These are phyloP conservation scores for Rasamsonia emersonii DNA, from an alignment of 2,329 filamentous ascomycete genomes.

Conservation along the genomic window DNA sequence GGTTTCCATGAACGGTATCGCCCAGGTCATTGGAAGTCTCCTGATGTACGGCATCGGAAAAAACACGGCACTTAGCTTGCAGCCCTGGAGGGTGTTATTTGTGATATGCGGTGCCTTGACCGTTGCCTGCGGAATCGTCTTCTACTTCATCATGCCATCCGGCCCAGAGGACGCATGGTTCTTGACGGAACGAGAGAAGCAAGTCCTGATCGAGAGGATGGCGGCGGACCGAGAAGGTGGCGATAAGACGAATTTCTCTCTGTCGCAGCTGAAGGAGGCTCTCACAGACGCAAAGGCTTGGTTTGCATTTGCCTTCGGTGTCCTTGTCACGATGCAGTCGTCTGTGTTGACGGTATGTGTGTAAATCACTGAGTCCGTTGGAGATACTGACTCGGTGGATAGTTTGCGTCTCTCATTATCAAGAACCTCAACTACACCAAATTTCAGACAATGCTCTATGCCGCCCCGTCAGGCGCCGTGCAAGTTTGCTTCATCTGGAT, in stretches of 20 bases:
- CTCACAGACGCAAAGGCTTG: conserved; percentile 38
- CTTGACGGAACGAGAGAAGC: conserved; percentile 35
- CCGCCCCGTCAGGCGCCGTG: conserved; percentile 41
- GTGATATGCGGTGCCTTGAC: conserved; percentile 44
- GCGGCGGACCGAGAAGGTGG: conserved; percentile 31
- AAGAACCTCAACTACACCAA: conserved; percentile 38
- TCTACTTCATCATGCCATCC: conserved; percentile 41
- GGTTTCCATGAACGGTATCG: conserved; percentile 40
- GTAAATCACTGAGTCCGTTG: not conserved
- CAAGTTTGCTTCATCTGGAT: conserved; percentile 41
- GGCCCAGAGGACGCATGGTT: conserved; percentile 44
- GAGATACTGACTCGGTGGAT: conserved; percentile 5
- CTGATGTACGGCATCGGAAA: conserved; percentile 47
- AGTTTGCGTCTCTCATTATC: conserved; percentile 45
- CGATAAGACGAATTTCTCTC: conserved; percentile 38
- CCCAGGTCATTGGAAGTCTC: conserved; percentile 38
- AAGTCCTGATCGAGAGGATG: conserved; percentile 32
- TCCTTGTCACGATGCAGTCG: conserved; percentile 40
- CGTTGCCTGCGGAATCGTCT: conserved; percentile 33
- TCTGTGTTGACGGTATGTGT: conserved; percentile 34
- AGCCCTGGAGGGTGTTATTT: conserved; percentile 42
- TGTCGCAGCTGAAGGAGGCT: conserved; percentile 37
- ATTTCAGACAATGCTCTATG: conserved; percentile 40
- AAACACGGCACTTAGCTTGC: conserved; percentile 28
- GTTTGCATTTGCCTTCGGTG: conserved; percentile 38